These are phyloP conservation scores for Pyrenophora teres DNA, from an alignment of 2,329 filamentous ascomycete species.

Conservation along the genomic window DNA sequence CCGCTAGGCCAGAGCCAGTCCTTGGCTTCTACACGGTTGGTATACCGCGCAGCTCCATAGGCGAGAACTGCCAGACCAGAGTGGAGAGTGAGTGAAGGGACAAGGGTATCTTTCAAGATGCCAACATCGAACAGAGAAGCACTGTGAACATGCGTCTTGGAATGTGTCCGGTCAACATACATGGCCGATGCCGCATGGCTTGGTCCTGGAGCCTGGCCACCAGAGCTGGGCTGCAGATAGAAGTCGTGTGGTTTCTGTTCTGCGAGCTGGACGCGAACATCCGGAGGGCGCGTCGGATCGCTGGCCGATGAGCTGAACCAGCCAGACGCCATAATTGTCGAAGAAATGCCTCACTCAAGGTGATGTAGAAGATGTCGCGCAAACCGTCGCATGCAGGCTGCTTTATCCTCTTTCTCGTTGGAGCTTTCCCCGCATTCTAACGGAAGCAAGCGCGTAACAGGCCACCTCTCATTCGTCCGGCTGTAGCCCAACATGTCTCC, in stretches of 20 bases:
- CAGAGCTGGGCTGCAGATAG: slow-evolving; percentile 34
- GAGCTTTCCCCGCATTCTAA: slow-evolving; percentile 33
- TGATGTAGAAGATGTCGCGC: slow-evolving; percentile 2
- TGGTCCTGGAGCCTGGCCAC: slow-evolving; percentile 20
- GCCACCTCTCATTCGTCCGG: slow-evolving; percentile 11
- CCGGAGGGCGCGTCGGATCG: slow-evolving; percentile 30
- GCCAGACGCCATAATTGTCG: slow-evolving; percentile 30
- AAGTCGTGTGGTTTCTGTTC: slow-evolving; percentile 42
- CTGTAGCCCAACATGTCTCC: neutral
- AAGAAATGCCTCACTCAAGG: slow-evolving; percentile 1
- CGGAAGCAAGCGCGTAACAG: slow-evolving; percentile 11
- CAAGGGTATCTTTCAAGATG: slow-evolving; percentile 58
- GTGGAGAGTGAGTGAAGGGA: slow-evolving; percentile 61
- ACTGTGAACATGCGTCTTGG: slow-evolving; percentile 38
- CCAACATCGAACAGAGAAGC: slow-evolving; percentile 51
- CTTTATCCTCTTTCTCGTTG: slow-evolving; percentile 16
- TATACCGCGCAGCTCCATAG: slow-evolving; percentile 58
- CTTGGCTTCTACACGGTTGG: slow-evolving; percentile 63
- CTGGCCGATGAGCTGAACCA: slow-evolving; percentile 35
- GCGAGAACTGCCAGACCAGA: slow-evolving; percentile 58
- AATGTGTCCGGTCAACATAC: slow-evolving; percentile 38
- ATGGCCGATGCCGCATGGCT: slow-evolving; percentile 1
- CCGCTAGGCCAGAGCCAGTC: slow-evolving; percentile 63
- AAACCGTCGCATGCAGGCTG: neutral
- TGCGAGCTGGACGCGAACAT: slow-evolving; percentile 38